These are phyloP conservation scores for Cucurbita pepo DNA, from an alignment of 306 rosid species.

Conservation along the genomic window DNA sequence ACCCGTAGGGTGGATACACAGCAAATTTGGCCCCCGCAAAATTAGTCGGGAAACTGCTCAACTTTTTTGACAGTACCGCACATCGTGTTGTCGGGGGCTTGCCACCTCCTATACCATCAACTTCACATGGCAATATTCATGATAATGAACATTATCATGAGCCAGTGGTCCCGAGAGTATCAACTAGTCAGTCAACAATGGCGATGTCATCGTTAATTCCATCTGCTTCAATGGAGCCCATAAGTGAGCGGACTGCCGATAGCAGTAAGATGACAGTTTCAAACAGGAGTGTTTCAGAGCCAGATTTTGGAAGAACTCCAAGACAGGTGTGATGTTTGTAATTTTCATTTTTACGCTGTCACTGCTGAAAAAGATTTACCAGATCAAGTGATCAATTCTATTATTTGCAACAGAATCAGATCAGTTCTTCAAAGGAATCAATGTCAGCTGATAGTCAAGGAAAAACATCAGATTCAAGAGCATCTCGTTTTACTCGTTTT, in stretches of 20 bases:
- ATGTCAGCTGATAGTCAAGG: constrained; percentile 36
- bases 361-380: background rate
- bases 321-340: constrained; percentile 11
- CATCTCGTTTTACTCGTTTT: constrained; percentile 63
- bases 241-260: constrained; percentile 56
- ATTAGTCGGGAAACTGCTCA: constrained; percentile 65
- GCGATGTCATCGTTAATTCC: constrained; percentile 74
- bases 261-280: constrained; percentile 35
- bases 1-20: constrained; percentile 69
- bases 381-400: background rate
- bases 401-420: constrained; percentile 13
- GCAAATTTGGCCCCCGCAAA: constrained; percentile 64
- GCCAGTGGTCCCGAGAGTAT: constrained; percentile 34
- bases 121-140: constrained; percentile 31
- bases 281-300: constrained; percentile 90
- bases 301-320: constrained; percentile 72
- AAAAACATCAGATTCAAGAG: constrained; percentile 36
- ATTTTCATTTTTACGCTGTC: background rate
- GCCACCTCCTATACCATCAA: constrained; percentile 70
- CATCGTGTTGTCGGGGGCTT: constrained; percentile 87
- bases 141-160: constrained; percentile 45
- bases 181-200: constrained; percentile 73
- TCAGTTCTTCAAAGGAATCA: constrained; percentile 33
- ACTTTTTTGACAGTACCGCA: constrained; percentile 80
- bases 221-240: constrained; percentile 76